A percentile compares a stretch with the other conserved stretches of the same genome.
Evolutionary conservation across 805 yeast species (phyloP).

Genomic region (Ogataea dorogensis): DNA sequence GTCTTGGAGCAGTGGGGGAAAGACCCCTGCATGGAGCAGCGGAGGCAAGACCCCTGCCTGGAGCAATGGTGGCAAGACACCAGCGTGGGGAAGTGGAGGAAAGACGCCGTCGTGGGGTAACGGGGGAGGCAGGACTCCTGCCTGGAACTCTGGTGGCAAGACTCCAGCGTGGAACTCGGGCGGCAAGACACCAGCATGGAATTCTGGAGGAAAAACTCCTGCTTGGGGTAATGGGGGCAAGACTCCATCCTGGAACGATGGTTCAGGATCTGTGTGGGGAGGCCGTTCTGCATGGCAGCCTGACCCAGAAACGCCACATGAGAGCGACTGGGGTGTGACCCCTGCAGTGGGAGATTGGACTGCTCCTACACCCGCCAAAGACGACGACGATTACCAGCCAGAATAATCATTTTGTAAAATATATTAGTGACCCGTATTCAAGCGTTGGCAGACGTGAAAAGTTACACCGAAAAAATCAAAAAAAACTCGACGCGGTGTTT

Average conservation of each 20-base stretch:
- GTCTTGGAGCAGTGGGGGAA: slow-evolving; percentile 15
- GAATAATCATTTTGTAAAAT: slow-evolving; percentile 8
- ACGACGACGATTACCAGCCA: slow-evolving; percentile 28
- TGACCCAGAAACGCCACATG: slow-evolving; percentile 25
- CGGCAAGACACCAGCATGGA: slow-evolving; percentile 41
- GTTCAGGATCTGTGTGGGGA: slow-evolving; percentile 31
- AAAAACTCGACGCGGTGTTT: slow-evolving; percentile 14
- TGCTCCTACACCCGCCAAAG: slow-evolving; percentile 44
- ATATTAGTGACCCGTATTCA: slow-evolving; percentile 4
- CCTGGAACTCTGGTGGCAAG: slow-evolving; percentile 37
- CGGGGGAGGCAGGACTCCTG: slow-evolving; percentile 43
- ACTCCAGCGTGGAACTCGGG: slow-evolving; percentile 49
- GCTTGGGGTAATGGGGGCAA: slow-evolving; percentile 44
- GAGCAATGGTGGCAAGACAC: slow-evolving; percentile 37
- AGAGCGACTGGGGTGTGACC: slow-evolving; percentile 40
- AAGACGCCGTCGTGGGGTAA: slow-evolving; percentile 48
- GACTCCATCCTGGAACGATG: slow-evolving; percentile 42
- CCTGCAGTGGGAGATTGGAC: slow-evolving; percentile 48
- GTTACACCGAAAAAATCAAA: slow-evolving; percentile 1
- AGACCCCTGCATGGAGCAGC: slow-evolving; percentile 14
- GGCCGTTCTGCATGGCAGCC: slow-evolving; percentile 46
- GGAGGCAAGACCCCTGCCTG: slow-evolving; percentile 28
- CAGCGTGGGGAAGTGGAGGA: slow-evolving; percentile 39
- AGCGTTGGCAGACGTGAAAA: slow-evolving; percentile 5
- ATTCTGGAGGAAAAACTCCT: slow-evolving; percentile 42